Base-by-base conservation (phyloP, 768 basidiomycete species). In the Lactifluus hygrophoroides region DNA sequence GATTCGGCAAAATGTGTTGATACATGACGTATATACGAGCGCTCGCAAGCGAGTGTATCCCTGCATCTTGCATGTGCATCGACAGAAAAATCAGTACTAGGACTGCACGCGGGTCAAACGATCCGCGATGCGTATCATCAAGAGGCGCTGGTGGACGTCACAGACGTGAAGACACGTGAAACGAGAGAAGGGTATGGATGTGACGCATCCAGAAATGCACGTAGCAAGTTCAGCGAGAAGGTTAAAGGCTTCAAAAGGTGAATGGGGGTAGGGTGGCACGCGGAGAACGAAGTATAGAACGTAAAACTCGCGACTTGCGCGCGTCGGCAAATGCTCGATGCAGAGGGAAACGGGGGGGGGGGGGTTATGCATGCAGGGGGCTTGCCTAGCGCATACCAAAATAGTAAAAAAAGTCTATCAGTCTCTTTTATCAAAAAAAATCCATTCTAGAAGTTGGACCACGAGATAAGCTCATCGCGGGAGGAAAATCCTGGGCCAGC, bases 401-500 rank as follows among this genome's bases (percentile, higher is more conserved):
- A 37, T 27, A 34, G 25, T 6, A 5, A 23, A 44, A 30, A 14
- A 25, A 23, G 19, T 32, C 10, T 32, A 32, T 32, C 25, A 32
- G 28, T n/a, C n/a, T n/a, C n/a, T n/a, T n/a, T n/a, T n/a, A 51
- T 21, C 32, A 13, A 32, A 35, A 48, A 38, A 9, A 17, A 21
- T n/a, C 1, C 17, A 19, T 1, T 38, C 61, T 50, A 72, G 66
- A 87, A 86, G 67, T 86, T 85, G 19, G 85, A 85, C 88, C 88
- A 90, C 35, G 85, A 86, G 34, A 84, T 67, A 47, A 84, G 64
- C 25, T 81, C 74, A 10, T 81, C 73, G 52, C 86, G 72, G 3
- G 75, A 71, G 1, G 73, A 67, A 37, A 66, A 65, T 21, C 66
- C 68, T 4, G 58, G 54, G 9, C 75, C 71, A 5, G 67, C 73